Base-by-base conservation (phyloP, 2,329 filamentous ascomycete species). In the Alternaria ventricosa region DNA sequence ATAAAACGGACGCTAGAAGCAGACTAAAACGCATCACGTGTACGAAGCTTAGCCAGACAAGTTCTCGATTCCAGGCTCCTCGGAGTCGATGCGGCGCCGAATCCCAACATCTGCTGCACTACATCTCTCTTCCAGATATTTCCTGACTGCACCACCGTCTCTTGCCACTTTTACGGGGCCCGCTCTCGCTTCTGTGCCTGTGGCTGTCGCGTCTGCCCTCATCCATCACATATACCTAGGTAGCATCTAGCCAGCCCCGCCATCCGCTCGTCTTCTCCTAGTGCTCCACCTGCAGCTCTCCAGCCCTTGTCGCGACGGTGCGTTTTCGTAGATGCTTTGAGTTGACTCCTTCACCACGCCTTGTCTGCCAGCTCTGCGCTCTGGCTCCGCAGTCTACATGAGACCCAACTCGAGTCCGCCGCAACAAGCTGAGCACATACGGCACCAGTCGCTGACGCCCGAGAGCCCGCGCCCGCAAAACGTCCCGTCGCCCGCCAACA, bases 401-500 rank as follows among this genome's bases (percentile, higher is more conserved):
- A 85, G 82, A 78, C 82, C 83, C 78, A 83, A 81, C 80, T 81
- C 73, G 77, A 84, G 82, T 81, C 82, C 75, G 85, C 86, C 79
- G 83, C 82, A 69, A 86, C 84, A 87, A 78, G 81, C 85, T 75
- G 81, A 82, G 73, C 86, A 90, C 78, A 87, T 89, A 77, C 87
- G 86, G 76, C 88, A 88, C 81, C 86, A 89, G 78, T 87, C 87
- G 69, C 82, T 90, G 75, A 90, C 89, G 75, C 90, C 90, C 68
- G 87, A 90, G 75, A 92, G 89, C 77, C 90, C 90, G 75, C 88
- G 89, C 72, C 90, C 90, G 70, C 80, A 91, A 72, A 88, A 92
- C 79, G 83, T 89, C 69, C 86, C 89, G 69, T 87, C 90, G 79
- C 89, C 89, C 57, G 86, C 88, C 71, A 90, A 88, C 70, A 91